Base-by-base conservation (phyloP, 768 basidiomycete species). In the Rhodotorula toruloides region DNA sequence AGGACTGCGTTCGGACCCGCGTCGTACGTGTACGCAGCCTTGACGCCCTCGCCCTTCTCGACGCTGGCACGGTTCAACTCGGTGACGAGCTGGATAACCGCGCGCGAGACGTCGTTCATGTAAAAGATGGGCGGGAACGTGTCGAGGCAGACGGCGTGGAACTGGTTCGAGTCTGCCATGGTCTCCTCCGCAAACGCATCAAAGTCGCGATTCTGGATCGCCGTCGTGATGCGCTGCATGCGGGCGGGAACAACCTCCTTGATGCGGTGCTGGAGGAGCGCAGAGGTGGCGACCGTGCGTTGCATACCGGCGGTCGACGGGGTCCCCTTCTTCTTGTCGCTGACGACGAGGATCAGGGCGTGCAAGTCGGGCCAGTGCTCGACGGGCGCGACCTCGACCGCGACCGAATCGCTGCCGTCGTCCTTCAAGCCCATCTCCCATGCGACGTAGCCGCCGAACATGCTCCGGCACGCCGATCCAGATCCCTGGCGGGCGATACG, bases 1-100 rank as follows among this genome's bases (percentile, higher is more conserved):
- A 99, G 91, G 76, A 99, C 96, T 4, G 93, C 93, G 79, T 99
- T 99, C 21, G 96, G 96, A 39, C 96, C 96, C 0, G 96, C 96
- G 74, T 99, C 96, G 76, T 88, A 98, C n/a, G 96, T 99, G 79
- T 99, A 99, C 47, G 94, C 96, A 0, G 92, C 96, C 75, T 89
- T 86, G 77, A 85, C 80, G 58, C 84, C 83, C 4, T 81, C 80
- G 52, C 77, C 84, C 76, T 65, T 79, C 63, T 80, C 85, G 42
- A 87, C 78, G 3, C 85, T 81, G 29, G 89, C 81, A 27, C 93
- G 85, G 80, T 99, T 99, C 81, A 91, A 86, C 79, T 98, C 96
- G 47, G 88, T 87, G 72, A 99, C 82, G 75, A 97, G 79, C 11
- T 86, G 81, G 76, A 99, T 90, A 79, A 99, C 90, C n/a, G 90